Conservation (phyloP, 1,284 basidiomycete species). For the Coniferiporia weirii region DNA sequence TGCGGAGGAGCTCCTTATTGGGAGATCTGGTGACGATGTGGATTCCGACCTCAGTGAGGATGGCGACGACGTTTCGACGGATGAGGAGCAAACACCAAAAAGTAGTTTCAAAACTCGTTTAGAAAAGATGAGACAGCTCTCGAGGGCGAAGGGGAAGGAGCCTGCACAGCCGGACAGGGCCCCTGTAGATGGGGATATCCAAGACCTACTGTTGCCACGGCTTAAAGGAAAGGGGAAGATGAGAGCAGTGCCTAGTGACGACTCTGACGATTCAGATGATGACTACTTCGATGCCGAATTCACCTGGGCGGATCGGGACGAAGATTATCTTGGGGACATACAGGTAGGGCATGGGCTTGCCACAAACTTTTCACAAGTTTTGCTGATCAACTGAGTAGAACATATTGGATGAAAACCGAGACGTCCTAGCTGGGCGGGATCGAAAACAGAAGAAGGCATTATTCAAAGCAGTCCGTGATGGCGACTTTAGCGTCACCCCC, state of each 20-base stretch:
- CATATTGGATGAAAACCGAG: slow-evolving; percentile 41
- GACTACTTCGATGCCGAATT: slow-evolving; percentile 12
- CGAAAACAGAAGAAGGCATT: slow-evolving; percentile 52
- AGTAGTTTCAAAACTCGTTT: slow-evolving; percentile 52
- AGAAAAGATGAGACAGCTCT: slow-evolving; percentile 35
- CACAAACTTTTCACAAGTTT: background rate
- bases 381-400: slow-evolving; percentile 29
- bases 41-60: slow-evolving; percentile 23
- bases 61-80: slow-evolving; percentile 29
- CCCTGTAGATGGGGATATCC: too few species aligned
- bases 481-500: slow-evolving; percentile 43
- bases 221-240: slow-evolving; percentile 6
- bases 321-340: slow-evolving; percentile 57
- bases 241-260: slow-evolving; percentile 5
- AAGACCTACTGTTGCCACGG: background rate
- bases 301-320: slow-evolving; percentile 59
- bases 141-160: slow-evolving; percentile 27
- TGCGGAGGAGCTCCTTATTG: slow-evolving; percentile 33
- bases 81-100: slow-evolving; percentile 38
- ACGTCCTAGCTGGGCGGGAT: slow-evolving; percentile 33
- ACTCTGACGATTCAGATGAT: slow-evolving; percentile 1
- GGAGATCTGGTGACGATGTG: slow-evolving; percentile 28
- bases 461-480: slow-evolving; percentile 61
- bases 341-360: slow-evolving; percentile 39
- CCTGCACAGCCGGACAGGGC: slow-evolving; percentile 18